Evolutionary conservation across 2,329 filamentous ascomycete genomes (phyloP).

Genomic region (Lasiodiplodia sp.): DNA sequence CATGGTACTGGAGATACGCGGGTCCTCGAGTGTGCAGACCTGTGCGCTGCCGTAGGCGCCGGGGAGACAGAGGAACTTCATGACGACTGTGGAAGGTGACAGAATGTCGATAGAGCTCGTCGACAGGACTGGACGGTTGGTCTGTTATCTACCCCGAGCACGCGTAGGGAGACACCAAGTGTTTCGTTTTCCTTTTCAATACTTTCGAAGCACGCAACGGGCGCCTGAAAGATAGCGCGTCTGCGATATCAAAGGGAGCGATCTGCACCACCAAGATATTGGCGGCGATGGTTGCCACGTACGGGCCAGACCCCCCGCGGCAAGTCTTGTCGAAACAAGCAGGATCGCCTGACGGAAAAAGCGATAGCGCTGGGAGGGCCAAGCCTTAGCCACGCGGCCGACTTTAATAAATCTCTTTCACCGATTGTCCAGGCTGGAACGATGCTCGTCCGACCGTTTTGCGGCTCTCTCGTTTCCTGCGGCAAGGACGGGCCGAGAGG

Average conservation of each 20-base stretch:
- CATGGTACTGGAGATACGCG: no score
- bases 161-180: not conserved
- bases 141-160: constrained; percentile 7
- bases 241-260: not conserved
- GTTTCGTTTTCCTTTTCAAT: constrained; percentile 9
- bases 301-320: constrained; percentile 2
- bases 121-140: not conserved
- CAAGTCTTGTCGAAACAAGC: constrained; percentile 2
- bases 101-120: not conserved
- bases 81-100: constrained; percentile 41
- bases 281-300: not conserved
- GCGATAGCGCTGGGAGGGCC: not conserved
- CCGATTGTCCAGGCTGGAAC: constrained; percentile 4
- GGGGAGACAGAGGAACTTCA: constrained; percentile 66
- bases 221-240: not conserved
- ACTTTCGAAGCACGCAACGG: not conserved
- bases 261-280: not conserved
- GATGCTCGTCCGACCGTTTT: constrained; percentile 15
- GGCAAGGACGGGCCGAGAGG: constrained; percentile 17
- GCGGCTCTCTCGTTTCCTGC: not conserved
- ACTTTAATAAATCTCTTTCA: not conserved
- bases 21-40: constrained; percentile 47
- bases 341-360: not conserved
- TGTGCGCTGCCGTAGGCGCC: constrained; percentile 65
- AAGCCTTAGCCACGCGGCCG: not conserved